phyloP scores from a whole-genome alignment of 441 rosid species.

The Erodium texanum region DNA sequence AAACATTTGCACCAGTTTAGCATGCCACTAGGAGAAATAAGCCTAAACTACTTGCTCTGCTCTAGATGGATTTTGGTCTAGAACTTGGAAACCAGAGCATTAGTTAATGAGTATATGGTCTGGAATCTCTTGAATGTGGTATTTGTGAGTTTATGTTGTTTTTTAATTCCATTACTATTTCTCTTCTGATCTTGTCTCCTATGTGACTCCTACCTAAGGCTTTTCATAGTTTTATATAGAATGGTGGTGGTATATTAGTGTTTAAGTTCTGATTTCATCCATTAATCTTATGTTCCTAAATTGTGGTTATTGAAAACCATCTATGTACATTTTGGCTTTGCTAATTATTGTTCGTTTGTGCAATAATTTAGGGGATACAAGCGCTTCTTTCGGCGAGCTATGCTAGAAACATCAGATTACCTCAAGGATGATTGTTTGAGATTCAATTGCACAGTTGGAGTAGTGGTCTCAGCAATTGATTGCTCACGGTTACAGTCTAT shows the following conservation, averaged over 20 bases:
- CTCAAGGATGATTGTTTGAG: constrained; percentile 70
- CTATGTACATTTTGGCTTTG: neutral
- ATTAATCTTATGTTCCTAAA: neutral
- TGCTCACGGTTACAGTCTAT: constrained; percentile 72
- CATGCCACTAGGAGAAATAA: neutral
- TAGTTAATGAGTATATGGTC: no score
- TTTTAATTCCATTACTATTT: no score
- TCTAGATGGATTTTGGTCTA: neutral
- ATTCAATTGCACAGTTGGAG: constrained; percentile 80
- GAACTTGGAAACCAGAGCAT: no score
- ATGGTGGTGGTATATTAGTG: no score
- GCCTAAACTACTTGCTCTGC: neutral
- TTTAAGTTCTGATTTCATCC: neutral
- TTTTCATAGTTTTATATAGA: no score
- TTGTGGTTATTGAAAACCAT: neutral
- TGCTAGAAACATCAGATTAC: constrained; percentile 74
- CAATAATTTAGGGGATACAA: constrained; percentile 75
- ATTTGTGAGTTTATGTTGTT: no score
- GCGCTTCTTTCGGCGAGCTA: constrained; percentile 64
- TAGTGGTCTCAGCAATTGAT: constrained; percentile 79
- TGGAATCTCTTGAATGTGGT: no score
- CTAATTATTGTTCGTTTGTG: neutral
- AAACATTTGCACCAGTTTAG: neutral
- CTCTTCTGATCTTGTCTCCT: no score
- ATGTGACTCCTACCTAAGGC: no score